Evolutionary conservation across 179 eudicot genomes (phyloP).

Genomic region (Silene vulgaris): DNA sequence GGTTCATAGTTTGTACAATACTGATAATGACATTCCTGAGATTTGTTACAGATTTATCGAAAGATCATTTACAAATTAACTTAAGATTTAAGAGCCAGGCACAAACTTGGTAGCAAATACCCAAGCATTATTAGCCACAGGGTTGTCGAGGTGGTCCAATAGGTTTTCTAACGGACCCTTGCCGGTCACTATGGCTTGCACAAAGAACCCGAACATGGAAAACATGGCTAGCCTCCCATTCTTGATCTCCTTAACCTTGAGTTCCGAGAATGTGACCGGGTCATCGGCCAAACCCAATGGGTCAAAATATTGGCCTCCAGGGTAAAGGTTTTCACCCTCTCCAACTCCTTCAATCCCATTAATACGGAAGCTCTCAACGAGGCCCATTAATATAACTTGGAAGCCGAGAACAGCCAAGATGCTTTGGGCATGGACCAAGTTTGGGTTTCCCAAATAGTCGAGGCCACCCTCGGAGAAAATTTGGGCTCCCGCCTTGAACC

Average conservation of each 20-base stretch:
- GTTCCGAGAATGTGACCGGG: conserved; percentile 74
- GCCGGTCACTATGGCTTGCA: conserved; percentile 87
- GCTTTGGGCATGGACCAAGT: conserved; percentile 78
- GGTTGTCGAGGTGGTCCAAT: conserved; percentile 85
- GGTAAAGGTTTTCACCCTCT: conserved; percentile 77
- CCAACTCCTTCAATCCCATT: conserved; percentile 80
- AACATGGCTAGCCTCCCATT: conserved; percentile 87
- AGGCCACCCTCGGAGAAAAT: conserved; percentile 79
- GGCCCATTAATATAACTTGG: conserved; percentile 83
- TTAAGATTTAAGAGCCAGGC: conserved; percentile 77
- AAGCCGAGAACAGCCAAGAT: conserved; percentile 60
- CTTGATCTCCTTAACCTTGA: conserved; percentile 89
- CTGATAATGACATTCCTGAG: neutral
- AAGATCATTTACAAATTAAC: conserved; percentile 18
- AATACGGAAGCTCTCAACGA: conserved; percentile 79
- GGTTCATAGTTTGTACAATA: conserved; percentile 10
- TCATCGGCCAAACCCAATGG: conserved; percentile 81
- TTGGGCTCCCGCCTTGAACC: conserved; percentile 89
- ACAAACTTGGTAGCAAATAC: conserved; percentile 86
- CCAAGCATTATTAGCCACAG: conserved; percentile 97
- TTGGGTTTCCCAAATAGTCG: conserved; percentile 88
- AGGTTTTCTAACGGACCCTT: conserved; percentile 89
- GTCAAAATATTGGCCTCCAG: conserved; percentile 81
- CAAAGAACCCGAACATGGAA: conserved; percentile 91
- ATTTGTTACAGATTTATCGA: conserved; percentile 14